These are phyloP conservation scores for Avena atlantica DNA, from an alignment of 176 grass and related monocot genomes.

Conservation along the genomic window DNA sequence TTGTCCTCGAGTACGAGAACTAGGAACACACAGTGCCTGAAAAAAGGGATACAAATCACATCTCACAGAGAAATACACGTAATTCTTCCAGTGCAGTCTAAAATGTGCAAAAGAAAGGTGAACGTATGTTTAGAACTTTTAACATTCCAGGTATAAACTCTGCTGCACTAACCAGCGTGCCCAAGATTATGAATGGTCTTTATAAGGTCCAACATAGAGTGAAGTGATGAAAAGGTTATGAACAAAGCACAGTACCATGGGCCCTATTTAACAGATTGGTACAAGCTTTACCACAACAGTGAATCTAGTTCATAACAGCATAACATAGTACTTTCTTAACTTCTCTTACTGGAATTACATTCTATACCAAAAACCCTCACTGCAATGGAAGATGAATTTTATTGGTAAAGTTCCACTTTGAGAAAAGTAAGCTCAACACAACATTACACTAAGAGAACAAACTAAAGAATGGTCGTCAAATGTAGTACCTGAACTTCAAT, in stretches of 20 bases:
- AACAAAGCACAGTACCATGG: not conserved
- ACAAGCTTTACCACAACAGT: not conserved
- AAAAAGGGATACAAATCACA: conserved; percentile 40
- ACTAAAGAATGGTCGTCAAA: conserved; percentile 30
- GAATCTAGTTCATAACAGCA: not conserved
- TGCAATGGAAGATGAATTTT: not conserved
- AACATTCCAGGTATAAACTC: not conserved
- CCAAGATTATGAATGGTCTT: not conserved
- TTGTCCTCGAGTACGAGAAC: conserved; percentile 46
- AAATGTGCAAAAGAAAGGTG: conserved; percentile 34
- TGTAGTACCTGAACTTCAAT: conserved; percentile 89
- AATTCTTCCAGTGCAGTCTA: not conserved
- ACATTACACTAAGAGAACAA: conserved; percentile 6
- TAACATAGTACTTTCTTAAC: not conserved
- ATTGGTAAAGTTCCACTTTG: not conserved
- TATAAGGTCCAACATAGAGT: conserved; percentile 15
- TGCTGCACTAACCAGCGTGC: not conserved
- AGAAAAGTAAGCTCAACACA: conserved; percentile 21
- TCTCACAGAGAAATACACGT: not conserved
- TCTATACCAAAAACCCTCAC: not conserved
- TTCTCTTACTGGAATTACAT: not conserved
- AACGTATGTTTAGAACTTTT: not conserved
- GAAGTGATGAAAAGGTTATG: conserved; percentile 15
- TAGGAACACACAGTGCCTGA: conserved; percentile 85
- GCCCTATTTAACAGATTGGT: not conserved